These are phyloP conservation scores for Psilocybe cyanescens DNA, from an alignment of 768 basidiomycete genomes.

Conservation along the genomic window DNA sequence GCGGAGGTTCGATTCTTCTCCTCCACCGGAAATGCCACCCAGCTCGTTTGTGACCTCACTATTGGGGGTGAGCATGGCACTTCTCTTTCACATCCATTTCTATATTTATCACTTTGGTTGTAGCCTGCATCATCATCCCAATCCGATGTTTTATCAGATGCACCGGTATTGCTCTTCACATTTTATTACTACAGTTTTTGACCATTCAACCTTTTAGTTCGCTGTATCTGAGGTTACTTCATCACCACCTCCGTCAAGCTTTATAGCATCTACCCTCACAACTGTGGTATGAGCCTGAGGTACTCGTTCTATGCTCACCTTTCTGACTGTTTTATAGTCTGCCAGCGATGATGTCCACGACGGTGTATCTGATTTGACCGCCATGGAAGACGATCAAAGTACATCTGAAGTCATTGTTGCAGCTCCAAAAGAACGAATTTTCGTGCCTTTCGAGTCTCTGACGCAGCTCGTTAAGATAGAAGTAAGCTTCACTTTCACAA, in stretches of 20 bases:
- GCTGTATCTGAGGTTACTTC: background rate
- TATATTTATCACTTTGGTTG: background rate
- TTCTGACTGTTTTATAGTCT: conserved; percentile 1
- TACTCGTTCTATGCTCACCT: background rate
- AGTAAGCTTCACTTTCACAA: conserved; percentile 33
- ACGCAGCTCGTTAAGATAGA: conserved; percentile 50
- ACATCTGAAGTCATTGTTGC: background rate
- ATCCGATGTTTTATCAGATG: background rate
- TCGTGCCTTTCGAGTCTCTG: conserved; percentile 24
- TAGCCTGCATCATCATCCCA: conserved; percentile 6
- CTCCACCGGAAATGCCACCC: conserved; percentile 27
- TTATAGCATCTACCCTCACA: background rate
- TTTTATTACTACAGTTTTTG: background rate
- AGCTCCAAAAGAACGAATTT: conserved; percentile 16
- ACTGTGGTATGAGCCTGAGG: conserved; percentile 7
- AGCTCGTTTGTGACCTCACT: conserved; percentile 21
- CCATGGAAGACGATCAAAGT: background rate
- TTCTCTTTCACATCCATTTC: background rate
- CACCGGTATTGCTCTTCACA: background rate
- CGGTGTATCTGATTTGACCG: conserved; percentile 9
- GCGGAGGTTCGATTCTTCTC: conserved; percentile 17
- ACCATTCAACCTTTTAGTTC: background rate
- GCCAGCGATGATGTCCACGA: conserved; percentile 4
- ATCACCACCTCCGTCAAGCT: background rate
- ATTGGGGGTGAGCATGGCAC: conserved; percentile 14